These are phyloP conservation scores for Neohortaea acidophila DNA, from an alignment of 495 filamentous ascomycete species.

Conservation along the genomic window DNA sequence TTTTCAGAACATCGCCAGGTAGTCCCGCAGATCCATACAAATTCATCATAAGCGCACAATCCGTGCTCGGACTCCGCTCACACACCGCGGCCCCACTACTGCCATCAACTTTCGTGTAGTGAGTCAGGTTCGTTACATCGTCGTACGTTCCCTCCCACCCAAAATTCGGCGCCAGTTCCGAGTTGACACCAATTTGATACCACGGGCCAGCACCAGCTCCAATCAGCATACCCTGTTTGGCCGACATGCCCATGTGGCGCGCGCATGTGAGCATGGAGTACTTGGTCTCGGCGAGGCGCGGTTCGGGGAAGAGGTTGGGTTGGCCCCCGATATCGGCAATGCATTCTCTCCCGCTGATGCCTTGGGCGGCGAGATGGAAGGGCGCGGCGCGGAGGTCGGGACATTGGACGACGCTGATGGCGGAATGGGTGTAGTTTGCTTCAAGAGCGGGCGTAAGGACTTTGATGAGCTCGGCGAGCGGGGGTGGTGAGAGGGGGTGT, in stretches of 20 bases:
- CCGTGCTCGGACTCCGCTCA: slow-evolving; percentile 6
- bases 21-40: slow-evolving; percentile 7
- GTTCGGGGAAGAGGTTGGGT: slow-evolving; percentile 15
- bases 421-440: slow-evolving; percentile 5
- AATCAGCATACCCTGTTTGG: slow-evolving; percentile 7
- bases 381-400: slow-evolving; percentile 9
- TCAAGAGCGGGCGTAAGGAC: slow-evolving; percentile 4
- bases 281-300: slow-evolving; percentile 8
- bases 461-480: slow-evolving; percentile 6
- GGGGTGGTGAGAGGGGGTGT: slow-evolving; percentile 9
- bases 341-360: slow-evolving; percentile 9
- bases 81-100: slow-evolving; percentile 1
- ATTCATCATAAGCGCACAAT: slow-evolving; percentile 17
- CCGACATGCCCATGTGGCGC: slow-evolving; percentile 3
- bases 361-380: slow-evolving; percentile 8
- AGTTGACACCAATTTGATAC: slow-evolving; percentile 6
- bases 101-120: slow-evolving; percentile 4
- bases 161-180: slow-evolving; percentile 13
- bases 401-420: slow-evolving; percentile 4
- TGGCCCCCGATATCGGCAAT: slow-evolving; percentile 16
- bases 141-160: slow-evolving; percentile 5
- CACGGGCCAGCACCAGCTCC: slow-evolving; percentile 15
- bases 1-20: slow-evolving; percentile 6
- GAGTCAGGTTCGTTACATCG: slow-evolving; percentile 5
- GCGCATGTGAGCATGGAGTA: slow-evolving; percentile 12